These are phyloP conservation scores for Aureobasidium lini DNA, from an alignment of 2,329 filamentous ascomycete species.

Conservation along the genomic window DNA sequence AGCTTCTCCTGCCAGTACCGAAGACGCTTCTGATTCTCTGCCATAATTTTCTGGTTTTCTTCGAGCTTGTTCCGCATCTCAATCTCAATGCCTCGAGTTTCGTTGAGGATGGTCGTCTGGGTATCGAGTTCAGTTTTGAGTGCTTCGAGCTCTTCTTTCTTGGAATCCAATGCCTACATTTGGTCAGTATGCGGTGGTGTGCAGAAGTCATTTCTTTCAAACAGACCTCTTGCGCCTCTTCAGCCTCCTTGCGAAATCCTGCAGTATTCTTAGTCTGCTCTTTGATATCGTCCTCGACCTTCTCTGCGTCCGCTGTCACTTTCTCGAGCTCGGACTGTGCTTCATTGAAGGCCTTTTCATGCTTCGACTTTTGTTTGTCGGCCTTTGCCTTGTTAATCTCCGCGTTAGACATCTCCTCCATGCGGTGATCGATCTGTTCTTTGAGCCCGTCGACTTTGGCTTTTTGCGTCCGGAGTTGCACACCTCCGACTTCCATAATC, in stretches of 20 bases:
- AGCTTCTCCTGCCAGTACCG: slow-evolving; percentile 88
- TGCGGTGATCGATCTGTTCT: slow-evolving; percentile 71
- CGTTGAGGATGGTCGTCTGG: slow-evolving; percentile 78
- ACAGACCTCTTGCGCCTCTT: slow-evolving; percentile 65
- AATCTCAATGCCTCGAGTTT: slow-evolving; percentile 81
- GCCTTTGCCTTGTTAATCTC: slow-evolving; percentile 88
- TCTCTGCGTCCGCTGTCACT: slow-evolving; percentile 64
- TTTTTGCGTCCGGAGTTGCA: slow-evolving; percentile 83
- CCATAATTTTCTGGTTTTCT: slow-evolving; percentile 83
- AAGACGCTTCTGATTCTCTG: slow-evolving; percentile 77
- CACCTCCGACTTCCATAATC: slow-evolving; percentile 97
- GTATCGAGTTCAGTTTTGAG: slow-evolving; percentile 82
- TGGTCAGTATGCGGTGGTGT: not conserved
- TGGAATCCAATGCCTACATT: slow-evolving; percentile 58
- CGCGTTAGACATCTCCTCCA: slow-evolving; percentile 74
- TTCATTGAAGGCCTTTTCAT: slow-evolving; percentile 73
- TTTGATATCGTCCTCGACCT: slow-evolving; percentile 68
- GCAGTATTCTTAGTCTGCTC: slow-evolving; percentile 70
- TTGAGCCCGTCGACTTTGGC: slow-evolving; percentile 85
- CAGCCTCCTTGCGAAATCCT: slow-evolving; percentile 63
- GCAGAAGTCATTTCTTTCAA: not conserved
- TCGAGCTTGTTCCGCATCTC: slow-evolving; percentile 98
- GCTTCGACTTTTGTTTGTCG: slow-evolving; percentile 82
- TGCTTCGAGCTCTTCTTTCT: slow-evolving; percentile 70
- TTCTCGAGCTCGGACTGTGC: slow-evolving; percentile 71